These are phyloP conservation scores for Tetraselmis striata DNA, from an alignment of 139 green algal genomes.

Conservation along the genomic window DNA sequence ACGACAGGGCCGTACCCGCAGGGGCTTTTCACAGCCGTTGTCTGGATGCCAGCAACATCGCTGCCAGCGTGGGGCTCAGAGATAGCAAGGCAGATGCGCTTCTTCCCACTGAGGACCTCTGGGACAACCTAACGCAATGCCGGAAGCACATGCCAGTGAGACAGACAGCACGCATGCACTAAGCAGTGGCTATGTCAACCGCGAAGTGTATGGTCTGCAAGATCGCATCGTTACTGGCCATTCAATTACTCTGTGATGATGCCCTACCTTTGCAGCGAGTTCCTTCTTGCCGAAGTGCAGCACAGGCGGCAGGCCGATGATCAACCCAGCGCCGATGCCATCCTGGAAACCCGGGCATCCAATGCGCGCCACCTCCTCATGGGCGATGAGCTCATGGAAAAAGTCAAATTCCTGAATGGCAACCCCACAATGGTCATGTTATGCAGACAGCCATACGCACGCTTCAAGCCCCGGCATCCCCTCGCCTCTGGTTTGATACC, in stretches of 20 bases:
- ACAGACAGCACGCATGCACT: too few relatives aligned
- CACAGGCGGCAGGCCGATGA: constrained; percentile 25
- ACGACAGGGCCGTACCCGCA: constrained; percentile 1
- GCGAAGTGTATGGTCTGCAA: too few relatives aligned
- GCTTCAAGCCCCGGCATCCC: too few relatives aligned
- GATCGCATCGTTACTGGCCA: too few relatives aligned
- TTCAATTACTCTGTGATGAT: too few relatives aligned
- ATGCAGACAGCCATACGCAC: too few relatives aligned
- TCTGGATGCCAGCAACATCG: constrained; percentile 17
- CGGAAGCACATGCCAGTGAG: too few relatives aligned
- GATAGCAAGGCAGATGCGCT: constrained; percentile 27
- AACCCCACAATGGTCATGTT: background rate
- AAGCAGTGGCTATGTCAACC: too few relatives aligned
- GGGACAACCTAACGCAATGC: constrained; percentile 8
- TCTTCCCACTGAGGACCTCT: constrained; percentile 20
- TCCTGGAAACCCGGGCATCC: constrained; percentile 15
- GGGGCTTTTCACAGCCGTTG: constrained; percentile 9
- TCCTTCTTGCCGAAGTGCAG: constrained; percentile 15
- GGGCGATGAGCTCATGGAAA: constrained; percentile 33
- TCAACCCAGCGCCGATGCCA: constrained; percentile 16
- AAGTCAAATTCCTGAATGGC: constrained; percentile 19
- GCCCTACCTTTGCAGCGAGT: constrained; percentile 6
- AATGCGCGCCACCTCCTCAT: constrained; percentile 21
- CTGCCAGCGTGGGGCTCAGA: constrained; percentile 17
- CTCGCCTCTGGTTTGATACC: too few relatives aligned